Base-by-base conservation (phyloP, 257 asterid species). In the Solanum medicagineum region DNA sequence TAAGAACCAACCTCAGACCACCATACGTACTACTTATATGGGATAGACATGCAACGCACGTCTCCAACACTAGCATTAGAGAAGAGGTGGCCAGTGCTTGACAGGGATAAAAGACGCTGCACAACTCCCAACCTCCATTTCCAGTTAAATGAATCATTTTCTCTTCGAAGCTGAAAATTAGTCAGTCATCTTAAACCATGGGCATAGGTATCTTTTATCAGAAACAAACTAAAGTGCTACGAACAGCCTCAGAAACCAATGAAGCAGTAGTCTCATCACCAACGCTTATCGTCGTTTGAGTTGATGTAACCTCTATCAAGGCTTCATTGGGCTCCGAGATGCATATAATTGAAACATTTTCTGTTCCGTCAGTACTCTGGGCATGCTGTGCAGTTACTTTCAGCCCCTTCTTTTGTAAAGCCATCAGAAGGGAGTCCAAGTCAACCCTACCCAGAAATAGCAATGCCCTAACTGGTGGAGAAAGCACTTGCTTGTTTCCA, bases 281-380 rank as follows among this genome's bases (percentile, higher is more conserved):
- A 42, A 90, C 89, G 75, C 85, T 84, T 26, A 94, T 85, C 68
- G 86, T n/a, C 13, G 93, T 93, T 26, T 84, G 88, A 24, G 89
- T 60, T 85, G 86, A 79, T 14, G 83, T 86, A 69, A 94, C 83
- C 89, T 90, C 91, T 45, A 94, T 85, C 81, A 84, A 54, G 54
- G 95, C 94, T 69, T 84, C 85, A 29, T 85, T 65, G n/a, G 97
- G 95, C 89, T 85, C 92, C 62, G 83, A 83, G 83, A 94, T 89
- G 26, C 53, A 91, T 63, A 95, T n/a, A 45, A 82, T 26, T 32
- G 87, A 54, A 62, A 84, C 77, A 66, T 68, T 79, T 54, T 81
- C 83, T 24, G 89, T 84, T 75, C 90, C 92, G 81, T 75, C 87
- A 36, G 44, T 87, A 53, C 57, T 80, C 56, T 4, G 80, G 36